Percentiles rank a stretch among this genome's conserved stretches.
These are phyloP conservation scores for Thermomucor indicae-seudaticae DNA, from an alignment of 371 early-diverging fungal species.

Conservation along the genomic window DNA sequence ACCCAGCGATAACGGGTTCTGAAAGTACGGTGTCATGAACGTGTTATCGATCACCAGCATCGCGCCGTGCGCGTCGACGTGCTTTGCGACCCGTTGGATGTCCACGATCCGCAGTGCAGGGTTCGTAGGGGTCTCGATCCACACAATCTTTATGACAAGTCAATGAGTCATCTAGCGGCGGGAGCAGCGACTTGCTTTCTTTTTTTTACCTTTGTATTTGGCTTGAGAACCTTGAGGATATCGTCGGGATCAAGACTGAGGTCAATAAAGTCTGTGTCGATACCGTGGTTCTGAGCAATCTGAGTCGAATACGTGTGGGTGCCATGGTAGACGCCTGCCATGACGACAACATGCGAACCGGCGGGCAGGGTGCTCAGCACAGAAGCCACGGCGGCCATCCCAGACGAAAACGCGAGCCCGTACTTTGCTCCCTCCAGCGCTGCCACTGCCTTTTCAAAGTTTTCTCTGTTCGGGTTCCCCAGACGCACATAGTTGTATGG, in stretches of 20 bases:
- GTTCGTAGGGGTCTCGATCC: constrained; percentile 81
- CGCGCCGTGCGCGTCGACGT: constrained; percentile 50
- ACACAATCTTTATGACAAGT: constrained; percentile 39
- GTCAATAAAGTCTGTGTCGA: constrained; percentile 4
- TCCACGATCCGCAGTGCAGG: constrained; percentile 59
- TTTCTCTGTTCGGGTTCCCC: constrained; percentile 80
- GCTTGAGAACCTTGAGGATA: constrained; percentile 14
- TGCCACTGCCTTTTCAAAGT: constrained; percentile 81
- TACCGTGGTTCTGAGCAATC: constrained; percentile 1
- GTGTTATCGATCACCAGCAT: constrained; percentile 79
- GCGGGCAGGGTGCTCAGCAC: constrained; percentile 23
- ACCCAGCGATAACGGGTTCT: constrained; percentile 63
- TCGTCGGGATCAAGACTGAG: not conserved
- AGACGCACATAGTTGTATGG: constrained; percentile 87
- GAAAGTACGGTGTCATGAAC: constrained; percentile 69
- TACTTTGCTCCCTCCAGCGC: constrained; percentile 61
- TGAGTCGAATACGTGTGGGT: constrained; percentile 18
- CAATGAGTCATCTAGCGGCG: not conserved
- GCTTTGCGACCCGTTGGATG: constrained; percentile 55
- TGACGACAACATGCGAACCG: constrained; percentile 13
- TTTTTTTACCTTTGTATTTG: constrained; percentile 11
- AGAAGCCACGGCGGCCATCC: constrained; percentile 33
- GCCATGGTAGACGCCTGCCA: constrained; percentile 33
- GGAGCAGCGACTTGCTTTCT: not conserved
- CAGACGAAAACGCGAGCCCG: constrained; percentile 40